Evolutionary conservation across 495 filamentous ascomycete genomes (phyloP), one percentile per base, ranked within the genome.

Genomic region (Neurospora sp.): DNA sequence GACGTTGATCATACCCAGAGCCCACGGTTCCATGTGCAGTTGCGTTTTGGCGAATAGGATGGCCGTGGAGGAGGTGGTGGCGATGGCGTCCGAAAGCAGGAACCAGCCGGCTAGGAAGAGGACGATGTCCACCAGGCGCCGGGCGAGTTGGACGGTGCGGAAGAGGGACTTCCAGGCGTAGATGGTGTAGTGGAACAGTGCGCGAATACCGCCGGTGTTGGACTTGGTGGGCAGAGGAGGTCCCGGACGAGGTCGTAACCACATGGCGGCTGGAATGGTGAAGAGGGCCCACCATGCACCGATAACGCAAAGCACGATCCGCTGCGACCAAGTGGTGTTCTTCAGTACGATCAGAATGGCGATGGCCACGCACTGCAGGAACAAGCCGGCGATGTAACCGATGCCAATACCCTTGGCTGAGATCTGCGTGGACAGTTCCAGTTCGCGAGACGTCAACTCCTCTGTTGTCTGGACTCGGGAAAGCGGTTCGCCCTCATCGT

Each of bases 241-340:
- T 0, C 96, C 96, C 10, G 96, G 96, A 39, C 96, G 89, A 18
- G 95, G 90, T 31, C 94, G 89, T n/a, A 99, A 87, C 93, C 93
- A 98, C 74, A 97, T 81, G 31, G 91, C 92, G 9, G 94, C 93
- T 4, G 96, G 96, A 71, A 98, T 89, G 12, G 94, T 95, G 78
- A 99, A 98, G 42, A 89, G 71, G 71, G 96, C 90, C 96, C 96
- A 98, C 96, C 96, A 99, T n/a, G 90, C 80, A 16, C 96, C 96
- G 70, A 98, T 90, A 46, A 93, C 79, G 78, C 96, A 95, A 11
- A 99, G 86, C 4, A 95, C 93, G 39, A 97, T 83, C 42, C 95
- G 91, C 70, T 96, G 87, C 4, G 91, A 91, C 82, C 92, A 91
- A 0, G 91, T 92, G 11, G 92, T 91, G 72, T 91, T 92, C n/a